These are phyloP conservation scores for Penicillium sp. DNA, from an alignment of 2,329 filamentous ascomycete genomes.

Conservation along the genomic window DNA sequence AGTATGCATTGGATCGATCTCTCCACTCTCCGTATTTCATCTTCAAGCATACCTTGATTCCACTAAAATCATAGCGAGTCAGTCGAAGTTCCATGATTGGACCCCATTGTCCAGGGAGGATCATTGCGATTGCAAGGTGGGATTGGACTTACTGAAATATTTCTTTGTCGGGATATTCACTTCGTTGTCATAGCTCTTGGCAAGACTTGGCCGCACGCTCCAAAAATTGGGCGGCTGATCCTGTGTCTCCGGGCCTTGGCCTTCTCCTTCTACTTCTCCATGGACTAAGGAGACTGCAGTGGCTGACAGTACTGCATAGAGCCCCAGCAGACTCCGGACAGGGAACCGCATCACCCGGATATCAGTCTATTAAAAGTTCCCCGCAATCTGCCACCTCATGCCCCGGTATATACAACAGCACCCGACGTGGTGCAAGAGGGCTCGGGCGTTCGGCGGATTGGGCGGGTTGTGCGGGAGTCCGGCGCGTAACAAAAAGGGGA, in stretches of 20 bases:
- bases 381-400: background rate
- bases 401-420: conserved; percentile 1
- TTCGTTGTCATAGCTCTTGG: conserved; percentile 42
- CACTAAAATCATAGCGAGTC: conserved; percentile 30
- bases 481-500: background rate
- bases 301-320: conserved; percentile 21
- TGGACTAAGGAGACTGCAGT: conserved; percentile 5
- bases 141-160: conserved; percentile 49
- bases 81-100: background rate
- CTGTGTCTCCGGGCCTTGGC: background rate
- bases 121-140: background rate
- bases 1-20: background rate
- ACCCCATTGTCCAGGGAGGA: background rate
- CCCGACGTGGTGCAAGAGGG: background rate
- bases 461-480: background rate
- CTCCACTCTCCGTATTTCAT: background rate
- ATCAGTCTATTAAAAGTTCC: background rate
- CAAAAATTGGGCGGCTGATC: conserved; percentile 38
- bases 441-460: background rate
- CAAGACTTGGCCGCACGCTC: conserved; percentile 43
- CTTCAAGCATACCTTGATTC: conserved; percentile 44
- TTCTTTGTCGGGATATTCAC: conserved; percentile 44
- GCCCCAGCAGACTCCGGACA: conserved; percentile 12
- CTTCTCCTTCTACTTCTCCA: conserved; percentile 13
- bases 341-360: conserved; percentile 22